These are phyloP conservation scores for Syzygium aqueum DNA, from an alignment of 345 rosid genomes.

Conservation along the genomic window DNA sequence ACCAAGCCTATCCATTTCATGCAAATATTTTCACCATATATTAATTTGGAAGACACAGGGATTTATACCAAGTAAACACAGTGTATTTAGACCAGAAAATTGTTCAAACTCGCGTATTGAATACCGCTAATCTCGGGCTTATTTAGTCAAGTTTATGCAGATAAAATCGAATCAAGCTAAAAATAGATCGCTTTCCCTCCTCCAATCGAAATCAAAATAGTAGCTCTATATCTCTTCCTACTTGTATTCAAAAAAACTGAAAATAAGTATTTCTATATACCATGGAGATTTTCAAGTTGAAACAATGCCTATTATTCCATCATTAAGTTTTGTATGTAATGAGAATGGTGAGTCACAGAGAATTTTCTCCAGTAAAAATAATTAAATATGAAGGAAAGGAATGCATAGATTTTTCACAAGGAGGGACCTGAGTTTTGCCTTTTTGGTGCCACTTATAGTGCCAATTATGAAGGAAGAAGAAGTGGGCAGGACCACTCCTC, in stretches of 20 bases:
- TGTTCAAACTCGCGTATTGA: neutral
- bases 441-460: neutral
- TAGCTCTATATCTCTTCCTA: neutral
- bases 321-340: neutral
- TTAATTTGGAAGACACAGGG: neutral
- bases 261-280: neutral
- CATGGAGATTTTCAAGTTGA: neutral
- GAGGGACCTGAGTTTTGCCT: neutral
- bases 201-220: rapidly evolving
- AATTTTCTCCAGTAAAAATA: neutral
- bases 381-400: neutral
- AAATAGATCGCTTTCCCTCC: rapidly evolving
- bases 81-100: neutral
- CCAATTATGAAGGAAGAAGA: neutral
- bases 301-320: neutral
- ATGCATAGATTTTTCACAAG: neutral
- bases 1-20: neutral
- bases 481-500: neutral
- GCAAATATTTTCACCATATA: neutral
- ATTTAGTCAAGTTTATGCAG: neutral
- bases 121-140: neutral
- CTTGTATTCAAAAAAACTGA: neutral
- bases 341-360: neutral
- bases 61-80: neutral
- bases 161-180: neutral